Evolutionary conservation across 1,284 basidiomycete species (phyloP).

Genomic region (Thecaphora frezii): DNA sequence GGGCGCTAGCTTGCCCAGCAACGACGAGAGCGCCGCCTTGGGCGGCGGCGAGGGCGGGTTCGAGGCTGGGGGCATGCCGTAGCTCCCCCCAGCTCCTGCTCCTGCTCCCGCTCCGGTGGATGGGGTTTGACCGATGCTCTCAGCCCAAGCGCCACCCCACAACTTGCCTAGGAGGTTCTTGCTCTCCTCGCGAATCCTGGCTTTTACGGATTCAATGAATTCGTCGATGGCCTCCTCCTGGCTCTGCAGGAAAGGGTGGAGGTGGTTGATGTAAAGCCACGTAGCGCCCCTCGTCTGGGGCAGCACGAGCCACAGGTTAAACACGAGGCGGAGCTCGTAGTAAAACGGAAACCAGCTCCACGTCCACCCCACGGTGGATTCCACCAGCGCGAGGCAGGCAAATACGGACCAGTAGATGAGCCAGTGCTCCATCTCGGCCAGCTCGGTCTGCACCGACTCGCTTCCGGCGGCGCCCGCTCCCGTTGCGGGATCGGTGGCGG

Average conservation of each 20-base stretch:
- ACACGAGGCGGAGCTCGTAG: constrained; percentile 42
- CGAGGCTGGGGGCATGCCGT: neutral
- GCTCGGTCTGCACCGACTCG: constrained; percentile 13
- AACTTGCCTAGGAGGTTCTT: constrained; percentile 11
- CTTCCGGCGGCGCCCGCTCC: too few species aligned
- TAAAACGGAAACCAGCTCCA: constrained; percentile 55
- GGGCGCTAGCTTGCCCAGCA: constrained; percentile 31
- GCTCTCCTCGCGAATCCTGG: constrained; percentile 1
- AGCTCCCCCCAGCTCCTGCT: neutral
- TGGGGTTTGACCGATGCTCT: neutral
- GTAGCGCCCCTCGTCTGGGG: constrained; percentile 67
- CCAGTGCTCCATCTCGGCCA: constrained; percentile 51
- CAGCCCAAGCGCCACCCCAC: constrained; percentile 7
- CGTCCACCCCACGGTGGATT: constrained; percentile 43
- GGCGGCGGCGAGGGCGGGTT: neutral
- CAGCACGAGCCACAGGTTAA: constrained; percentile 51
- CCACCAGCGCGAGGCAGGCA: constrained; percentile 33
- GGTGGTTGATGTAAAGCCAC: constrained; percentile 73
- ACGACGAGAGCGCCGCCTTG: constrained; percentile 5
- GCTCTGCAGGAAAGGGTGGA: constrained; percentile 74
- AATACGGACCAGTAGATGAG: constrained; percentile 55
- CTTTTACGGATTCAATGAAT: constrained; percentile 64
- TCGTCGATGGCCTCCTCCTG: constrained; percentile 80
- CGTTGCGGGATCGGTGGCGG: neutral
- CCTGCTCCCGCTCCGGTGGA: neutral